Conservation (phyloP, 1,284 basidiomycete species). For the Cutaneotrichosporon curvatum region DNA sequence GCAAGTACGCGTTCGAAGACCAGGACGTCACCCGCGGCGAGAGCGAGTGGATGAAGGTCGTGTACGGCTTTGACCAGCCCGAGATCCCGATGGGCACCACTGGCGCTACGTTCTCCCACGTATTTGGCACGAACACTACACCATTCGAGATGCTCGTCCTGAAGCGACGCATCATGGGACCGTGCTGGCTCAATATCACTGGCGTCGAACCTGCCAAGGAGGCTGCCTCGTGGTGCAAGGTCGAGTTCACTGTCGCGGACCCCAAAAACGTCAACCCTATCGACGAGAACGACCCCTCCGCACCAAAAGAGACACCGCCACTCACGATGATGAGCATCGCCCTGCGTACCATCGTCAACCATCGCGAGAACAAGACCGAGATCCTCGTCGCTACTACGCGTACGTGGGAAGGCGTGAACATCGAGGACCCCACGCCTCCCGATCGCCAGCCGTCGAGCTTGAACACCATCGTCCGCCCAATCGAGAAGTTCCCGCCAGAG, state of each 20-base stretch:
- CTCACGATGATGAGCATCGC: slow-evolving; percentile 86
- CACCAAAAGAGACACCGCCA: slow-evolving; percentile 78
- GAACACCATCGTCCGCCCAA: slow-evolving; percentile 84
- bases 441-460: slow-evolving; percentile 74
- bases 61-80: slow-evolving; percentile 71
- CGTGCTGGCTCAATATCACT: slow-evolving; percentile 90
- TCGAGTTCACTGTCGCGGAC: slow-evolving; percentile 77
- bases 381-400: slow-evolving; percentile 77
- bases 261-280: slow-evolving; percentile 86
- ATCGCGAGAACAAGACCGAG: slow-evolving; percentile 87
- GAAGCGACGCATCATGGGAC: slow-evolving; percentile 97
- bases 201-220: slow-evolving; percentile 64
- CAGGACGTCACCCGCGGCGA: slow-evolving; percentile 72
- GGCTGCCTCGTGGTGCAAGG: slow-evolving; percentile 88
- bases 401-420: slow-evolving; percentile 80
- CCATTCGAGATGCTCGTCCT: slow-evolving; percentile 93
- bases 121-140: slow-evolving; percentile 88
- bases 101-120: slow-evolving; percentile 75
- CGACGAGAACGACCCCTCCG: slow-evolving; percentile 60
- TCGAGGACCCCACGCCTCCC: slow-evolving; percentile 84
- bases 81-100: slow-evolving; percentile 64
- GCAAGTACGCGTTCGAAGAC: slow-evolving; percentile 91
- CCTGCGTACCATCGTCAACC: slow-evolving; percentile 86
- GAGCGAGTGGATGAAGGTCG: slow-evolving; percentile 83
- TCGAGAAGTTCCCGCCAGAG: slow-evolving; percentile 77